Base-by-base conservation (phyloP, 1,284 basidiomycete species). In the Exobasidium cylindrosporum region DNA sequence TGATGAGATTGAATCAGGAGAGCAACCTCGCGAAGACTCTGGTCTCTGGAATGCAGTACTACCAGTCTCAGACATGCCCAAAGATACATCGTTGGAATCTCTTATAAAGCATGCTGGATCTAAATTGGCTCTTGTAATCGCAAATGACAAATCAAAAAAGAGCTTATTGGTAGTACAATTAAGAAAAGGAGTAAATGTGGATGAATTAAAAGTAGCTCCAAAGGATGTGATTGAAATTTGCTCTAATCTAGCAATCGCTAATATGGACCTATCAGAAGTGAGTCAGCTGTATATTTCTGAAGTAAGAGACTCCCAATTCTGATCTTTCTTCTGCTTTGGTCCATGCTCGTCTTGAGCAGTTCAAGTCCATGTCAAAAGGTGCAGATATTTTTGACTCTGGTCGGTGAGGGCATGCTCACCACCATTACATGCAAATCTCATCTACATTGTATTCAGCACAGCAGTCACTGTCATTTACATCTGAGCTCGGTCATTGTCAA, bases 201-300 rank as follows among this genome's bases (percentile, higher is more conserved):
- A 55, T 29, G 31, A 35, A 26, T 17, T 55, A 23, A 21, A 29
- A 6, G 53, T 55, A 5, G 53, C 53, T 13, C 53, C 53, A 23
- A 55, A 55, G 11, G 40, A 44, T 44, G 32, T 55, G 4, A 55
- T 55, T 28, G 53, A 55, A 28, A 29, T 55, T 24, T 55, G 24
- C 21, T 55, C 24, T 4, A 55, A 55, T 32, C 30, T 26, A 26
- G 24, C 24, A 2, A 44, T 55, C 23, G 31, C 53, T 2, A 55
- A 35, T 32, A 55, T 55, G 53, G 31, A 35, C 21, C 53, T 55
- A 29, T 44, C 13, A 5, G 53, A 55, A 29, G 53, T 55, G 32
- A 55, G 53, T 35, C n/a, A n/a, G n/a, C n/a, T n/a, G n/a, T n/a
- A n/a, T n/a, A n/a, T n/a, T n/a, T n/a, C n/a, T n/a, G n/a, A n/a